These are phyloP conservation scores for Colletotrichum salicis DNA, from an alignment of 2,329 filamentous ascomycete genomes.

Conservation along the genomic window DNA sequence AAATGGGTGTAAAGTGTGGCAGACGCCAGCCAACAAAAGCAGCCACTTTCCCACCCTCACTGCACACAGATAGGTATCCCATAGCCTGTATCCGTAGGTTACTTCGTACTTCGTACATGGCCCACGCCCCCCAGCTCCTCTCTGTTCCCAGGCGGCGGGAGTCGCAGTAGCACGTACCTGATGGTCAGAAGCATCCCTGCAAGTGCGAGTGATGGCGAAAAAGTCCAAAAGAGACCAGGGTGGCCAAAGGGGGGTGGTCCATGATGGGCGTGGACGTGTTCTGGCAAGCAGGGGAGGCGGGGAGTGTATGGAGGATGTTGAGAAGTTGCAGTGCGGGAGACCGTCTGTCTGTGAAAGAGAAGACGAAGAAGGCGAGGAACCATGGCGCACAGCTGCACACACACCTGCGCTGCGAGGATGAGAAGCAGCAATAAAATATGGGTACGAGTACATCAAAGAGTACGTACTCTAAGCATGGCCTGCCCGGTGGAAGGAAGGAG, in stretches of 20 bases:
- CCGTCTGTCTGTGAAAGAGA: neutral
- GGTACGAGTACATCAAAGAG: no score
- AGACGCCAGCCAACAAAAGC: neutral
- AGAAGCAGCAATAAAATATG: neutral
- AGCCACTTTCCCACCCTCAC: neutral
- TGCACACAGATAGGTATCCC: neutral
- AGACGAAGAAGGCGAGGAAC: neutral
- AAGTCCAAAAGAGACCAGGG: neutral
- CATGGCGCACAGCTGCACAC: neutral
- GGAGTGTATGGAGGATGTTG: neutral
- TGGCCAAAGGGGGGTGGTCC: neutral
- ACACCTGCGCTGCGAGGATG: neutral
- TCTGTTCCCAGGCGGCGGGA: constrained; percentile 31
- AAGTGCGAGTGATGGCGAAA: constrained; percentile 16
- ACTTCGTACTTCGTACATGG: neutral
- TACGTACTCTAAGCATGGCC: neutral
- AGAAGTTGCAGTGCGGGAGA: neutral
- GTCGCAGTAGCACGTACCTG: constrained; percentile 35
- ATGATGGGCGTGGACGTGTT: neutral
- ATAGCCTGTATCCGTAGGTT: neutral
- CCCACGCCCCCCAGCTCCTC: no score
- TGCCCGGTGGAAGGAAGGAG: neutral
- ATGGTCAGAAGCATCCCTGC: constrained; percentile 34
- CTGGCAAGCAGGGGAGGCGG: neutral
- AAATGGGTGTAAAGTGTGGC: neutral